Conservation (phyloP, 257 asterid species). For the Handroanthus guayacan region DNA sequence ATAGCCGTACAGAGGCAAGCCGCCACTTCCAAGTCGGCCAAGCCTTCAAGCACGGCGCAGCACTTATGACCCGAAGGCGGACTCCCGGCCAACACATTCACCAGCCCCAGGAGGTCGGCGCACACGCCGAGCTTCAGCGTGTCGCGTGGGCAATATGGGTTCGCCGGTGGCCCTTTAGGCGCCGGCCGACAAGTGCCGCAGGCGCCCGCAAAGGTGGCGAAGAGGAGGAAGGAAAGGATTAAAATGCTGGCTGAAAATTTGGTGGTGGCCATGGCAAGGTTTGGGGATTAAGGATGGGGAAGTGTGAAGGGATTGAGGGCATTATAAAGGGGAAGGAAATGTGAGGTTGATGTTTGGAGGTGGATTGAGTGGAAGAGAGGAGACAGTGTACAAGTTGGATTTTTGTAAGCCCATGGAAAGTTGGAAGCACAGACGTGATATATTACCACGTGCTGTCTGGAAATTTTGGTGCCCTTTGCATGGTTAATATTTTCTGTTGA, state of each 20-base stretch:
- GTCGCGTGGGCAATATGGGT: constrained; percentile 80
- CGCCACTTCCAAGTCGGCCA: constrained; percentile 82
- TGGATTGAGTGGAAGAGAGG: constrained; percentile 52
- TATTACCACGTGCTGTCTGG: neutral
- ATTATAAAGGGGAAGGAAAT: constrained; percentile 52
- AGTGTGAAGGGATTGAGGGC: constrained; percentile 34
- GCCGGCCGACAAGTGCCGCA: constrained; percentile 53
- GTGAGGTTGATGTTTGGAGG: constrained; percentile 58
- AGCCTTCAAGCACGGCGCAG: constrained; percentile 70
- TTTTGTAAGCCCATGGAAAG: constrained; percentile 50
- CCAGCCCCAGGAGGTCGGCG: constrained; percentile 67
- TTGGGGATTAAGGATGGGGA: constrained; percentile 1
- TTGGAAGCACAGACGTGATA: constrained; percentile 21
- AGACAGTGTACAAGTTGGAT: constrained; percentile 43
- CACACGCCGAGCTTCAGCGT: constrained; percentile 79
- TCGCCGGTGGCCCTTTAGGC: constrained; percentile 51
- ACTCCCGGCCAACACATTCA: constrained; percentile 52
- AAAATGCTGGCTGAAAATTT: constrained; percentile 38
- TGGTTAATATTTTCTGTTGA: neutral
- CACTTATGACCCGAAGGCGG: constrained; percentile 66
- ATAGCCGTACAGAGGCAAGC: constrained; percentile 88
- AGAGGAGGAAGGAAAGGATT: constrained; percentile 51
- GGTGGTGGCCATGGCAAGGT: constrained; percentile 54
- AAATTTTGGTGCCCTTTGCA: neutral
- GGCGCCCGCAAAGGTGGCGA: constrained; percentile 48